Evolutionary conservation across 768 basidiomycete genomes (phyloP).

Genomic region (Phanerochaete sordida): DNA sequence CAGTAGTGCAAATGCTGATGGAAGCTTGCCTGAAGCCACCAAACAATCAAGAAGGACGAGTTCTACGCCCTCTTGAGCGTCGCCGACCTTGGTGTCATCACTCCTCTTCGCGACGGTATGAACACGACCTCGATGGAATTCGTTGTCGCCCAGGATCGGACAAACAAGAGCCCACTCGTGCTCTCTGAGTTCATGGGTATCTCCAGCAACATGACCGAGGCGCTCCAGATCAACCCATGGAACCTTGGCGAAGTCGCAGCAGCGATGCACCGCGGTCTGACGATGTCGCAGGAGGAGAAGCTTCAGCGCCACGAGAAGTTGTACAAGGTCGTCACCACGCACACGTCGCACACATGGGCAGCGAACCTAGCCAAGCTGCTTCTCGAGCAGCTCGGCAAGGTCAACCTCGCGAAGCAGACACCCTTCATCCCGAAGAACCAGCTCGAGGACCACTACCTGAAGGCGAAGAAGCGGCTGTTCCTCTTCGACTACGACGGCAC

Average conservation of each 20-base stretch:
- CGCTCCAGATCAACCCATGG: conserved; percentile 94
- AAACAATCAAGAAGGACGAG: conserved; percentile 95
- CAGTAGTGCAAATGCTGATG: background rate
- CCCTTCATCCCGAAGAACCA: conserved; percentile 72
- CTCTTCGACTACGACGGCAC: conserved; percentile 98
- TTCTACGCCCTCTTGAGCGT: conserved; percentile 94
- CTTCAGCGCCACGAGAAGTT: conserved; percentile 66
- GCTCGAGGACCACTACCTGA: conserved; percentile 57
- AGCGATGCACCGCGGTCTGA: conserved; percentile 84
- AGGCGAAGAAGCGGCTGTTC: conserved; percentile 80
- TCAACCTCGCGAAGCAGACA: conserved; percentile 79
- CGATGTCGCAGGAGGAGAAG: conserved; percentile 80
- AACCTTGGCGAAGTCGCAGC: conserved; percentile 87
- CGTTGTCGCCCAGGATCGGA: conserved; percentile 86
- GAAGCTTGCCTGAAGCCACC: conserved; percentile 60
- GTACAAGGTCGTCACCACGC: conserved; percentile 83
- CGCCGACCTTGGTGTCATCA: conserved; percentile 93
- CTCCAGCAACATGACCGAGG: conserved; percentile 85
- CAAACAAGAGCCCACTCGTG: conserved; percentile 82
- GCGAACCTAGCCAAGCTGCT: conserved; percentile 86
- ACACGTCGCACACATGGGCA: conserved; percentile 96
- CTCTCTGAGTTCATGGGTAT: conserved; percentile 99
- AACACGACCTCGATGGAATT: conserved; percentile 99
- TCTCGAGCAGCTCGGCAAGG: conserved; percentile 72
- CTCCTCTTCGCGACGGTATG: conserved; percentile 96